These are phyloP conservation scores for Abortiporus biennis DNA, from an alignment of 1,284 basidiomycete genomes.

Conservation along the genomic window DNA sequence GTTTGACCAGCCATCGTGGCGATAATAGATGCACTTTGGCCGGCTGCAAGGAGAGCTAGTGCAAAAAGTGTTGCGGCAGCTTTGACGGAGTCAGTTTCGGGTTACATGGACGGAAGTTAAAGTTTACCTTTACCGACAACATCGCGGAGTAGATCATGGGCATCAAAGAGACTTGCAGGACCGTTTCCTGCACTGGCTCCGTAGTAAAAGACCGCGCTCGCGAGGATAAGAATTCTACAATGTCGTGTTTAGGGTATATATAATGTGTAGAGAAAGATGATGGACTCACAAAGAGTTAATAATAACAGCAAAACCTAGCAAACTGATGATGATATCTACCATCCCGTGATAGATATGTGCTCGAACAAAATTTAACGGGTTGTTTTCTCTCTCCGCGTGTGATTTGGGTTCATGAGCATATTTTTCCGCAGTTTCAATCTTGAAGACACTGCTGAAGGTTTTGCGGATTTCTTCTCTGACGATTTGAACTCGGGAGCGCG, in stretches of 20 bases:
- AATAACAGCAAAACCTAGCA: conserved; percentile 80
- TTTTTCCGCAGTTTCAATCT: conserved; percentile 15
- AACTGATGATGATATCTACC: conserved; percentile 55
- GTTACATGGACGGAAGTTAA: conserved; percentile 1
- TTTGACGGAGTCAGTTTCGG: conserved; percentile 14
- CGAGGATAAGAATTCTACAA: conserved; percentile 61
- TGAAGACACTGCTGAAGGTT: conserved; percentile 11
- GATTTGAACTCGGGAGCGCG: neutral
- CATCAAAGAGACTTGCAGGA: conserved; percentile 78
- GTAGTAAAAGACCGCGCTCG: conserved; percentile 72
- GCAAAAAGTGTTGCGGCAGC: conserved; percentile 84
- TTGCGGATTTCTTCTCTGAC: neutral
- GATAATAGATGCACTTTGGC: conserved; percentile 90
- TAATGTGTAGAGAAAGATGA: conserved; percentile 17
- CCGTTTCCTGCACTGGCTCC: conserved; percentile 31
- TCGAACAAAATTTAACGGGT: conserved; percentile 59
- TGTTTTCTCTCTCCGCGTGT: conserved; percentile 47
- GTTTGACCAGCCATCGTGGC: conserved; percentile 92
- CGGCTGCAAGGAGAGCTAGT: conserved; percentile 77
- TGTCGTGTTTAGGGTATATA: conserved; percentile 5
- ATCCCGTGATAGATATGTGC: conserved; percentile 78
- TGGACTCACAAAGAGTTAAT: conserved; percentile 73
- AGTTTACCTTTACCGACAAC: conserved; percentile 63
- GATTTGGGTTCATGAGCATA: conserved; percentile 15
- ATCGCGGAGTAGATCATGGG: conserved; percentile 65